These are phyloP conservation scores for Penicillium ochrochloron DNA, from an alignment of 495 filamentous ascomycete genomes.

Conservation along the genomic window DNA sequence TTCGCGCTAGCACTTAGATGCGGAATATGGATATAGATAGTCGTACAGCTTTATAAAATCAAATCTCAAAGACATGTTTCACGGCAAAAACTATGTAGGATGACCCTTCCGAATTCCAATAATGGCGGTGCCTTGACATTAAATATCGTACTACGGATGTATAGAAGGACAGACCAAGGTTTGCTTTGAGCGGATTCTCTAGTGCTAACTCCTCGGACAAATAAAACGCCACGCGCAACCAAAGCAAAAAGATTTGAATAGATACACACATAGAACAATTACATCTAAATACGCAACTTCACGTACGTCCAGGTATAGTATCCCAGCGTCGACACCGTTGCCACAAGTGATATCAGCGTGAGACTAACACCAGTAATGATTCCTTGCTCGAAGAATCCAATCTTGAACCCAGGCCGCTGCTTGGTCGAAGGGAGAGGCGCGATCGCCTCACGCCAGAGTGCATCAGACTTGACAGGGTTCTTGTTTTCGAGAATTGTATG, in stretches of 20 bases:
- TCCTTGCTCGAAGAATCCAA: conserved; percentile 60
- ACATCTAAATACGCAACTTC: conserved; percentile 18
- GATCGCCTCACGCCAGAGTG: conserved; percentile 34
- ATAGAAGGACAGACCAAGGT: too few relatives aligned
- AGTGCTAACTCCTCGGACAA: too few relatives aligned
- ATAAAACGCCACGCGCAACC: not conserved
- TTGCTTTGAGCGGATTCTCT: not conserved
- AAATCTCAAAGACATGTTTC: not conserved
- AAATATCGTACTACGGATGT: not conserved
- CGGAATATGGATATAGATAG: not conserved
- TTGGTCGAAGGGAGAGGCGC: conserved; percentile 45
- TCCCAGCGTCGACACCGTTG: conserved; percentile 33
- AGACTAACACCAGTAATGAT: conserved; percentile 47
- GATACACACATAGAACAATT: conserved; percentile 1
- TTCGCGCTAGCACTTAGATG: conserved; percentile 32
- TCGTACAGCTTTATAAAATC: conserved; percentile 5
- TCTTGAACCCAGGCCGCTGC: conserved; percentile 37
- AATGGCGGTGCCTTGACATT: not conserved
- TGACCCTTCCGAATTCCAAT: too few relatives aligned
- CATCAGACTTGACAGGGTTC: conserved; percentile 18
- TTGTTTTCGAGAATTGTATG: conserved; percentile 24
- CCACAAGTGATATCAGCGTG: conserved; percentile 32
- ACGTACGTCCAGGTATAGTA: conserved; percentile 35
- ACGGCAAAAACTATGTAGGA: too few relatives aligned
- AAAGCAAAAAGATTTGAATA: not conserved